phyloP scores from a whole-genome alignment of 331 rosid species.

The Phaseolus coccineus region DNA sequence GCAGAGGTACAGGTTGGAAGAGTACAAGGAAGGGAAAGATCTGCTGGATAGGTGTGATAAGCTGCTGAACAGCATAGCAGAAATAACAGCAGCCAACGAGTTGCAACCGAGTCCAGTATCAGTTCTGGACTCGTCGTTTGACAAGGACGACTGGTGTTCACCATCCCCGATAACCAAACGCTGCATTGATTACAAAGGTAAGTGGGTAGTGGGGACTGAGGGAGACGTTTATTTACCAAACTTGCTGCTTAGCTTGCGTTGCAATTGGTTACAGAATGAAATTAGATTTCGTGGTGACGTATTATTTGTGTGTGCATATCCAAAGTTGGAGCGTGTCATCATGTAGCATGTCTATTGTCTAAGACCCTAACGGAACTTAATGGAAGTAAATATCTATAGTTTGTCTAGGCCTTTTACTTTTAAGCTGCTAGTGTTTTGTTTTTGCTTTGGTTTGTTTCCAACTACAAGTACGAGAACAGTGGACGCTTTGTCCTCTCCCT shows the following conservation, averaged over 20 bases:
- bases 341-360: not conserved
- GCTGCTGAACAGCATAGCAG: conserved; percentile 81
- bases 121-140: conserved; percentile 86
- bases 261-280: not conserved
- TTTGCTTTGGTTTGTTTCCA: not conserved
- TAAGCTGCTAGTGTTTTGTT: not conserved
- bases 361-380: not conserved
- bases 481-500: conserved; percentile 21
- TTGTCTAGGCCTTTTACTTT: conserved; percentile 2
- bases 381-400: not conserved
- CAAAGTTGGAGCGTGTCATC: not conserved
- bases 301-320: conserved; percentile 16
- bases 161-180: conserved; percentile 94
- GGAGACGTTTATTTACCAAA: not conserved
- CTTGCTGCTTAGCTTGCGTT: not conserved
- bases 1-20: conserved; percentile 74
- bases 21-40: conserved; percentile 70
- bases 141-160: conserved; percentile 86
- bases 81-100: conserved; percentile 73
- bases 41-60: conserved; percentile 86
- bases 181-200: conserved; percentile 84
- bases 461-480: conserved; percentile 19
- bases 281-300: conserved; percentile 52
- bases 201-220: not conserved
- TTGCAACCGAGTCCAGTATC: conserved; percentile 97